Evolutionary conservation across 176 grass and related monocot genomes (phyloP), one percentile per base, ranked within the genome.

Genomic region (Ensete glaucum): DNA sequence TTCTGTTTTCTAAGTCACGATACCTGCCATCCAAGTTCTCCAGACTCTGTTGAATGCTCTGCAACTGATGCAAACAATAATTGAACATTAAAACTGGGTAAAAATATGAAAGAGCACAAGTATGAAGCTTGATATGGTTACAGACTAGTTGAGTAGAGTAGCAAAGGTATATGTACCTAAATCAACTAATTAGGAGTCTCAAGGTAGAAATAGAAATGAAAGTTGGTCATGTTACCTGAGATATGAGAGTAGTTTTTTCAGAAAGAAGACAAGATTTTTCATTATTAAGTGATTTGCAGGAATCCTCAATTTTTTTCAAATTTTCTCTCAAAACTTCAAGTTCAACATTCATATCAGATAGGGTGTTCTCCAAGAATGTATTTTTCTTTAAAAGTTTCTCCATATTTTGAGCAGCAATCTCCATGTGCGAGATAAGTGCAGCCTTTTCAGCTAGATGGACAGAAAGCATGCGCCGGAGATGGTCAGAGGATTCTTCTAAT

Each of bases 351-450:
- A 88, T 84, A 25, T 88, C 91, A 43, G 78, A 89, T 80, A 99
- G 73, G 17, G 89, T 81, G 73, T 87, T 94, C 81, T 91, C 95
- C 52, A 99, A 82, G 55, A 87, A 81, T 21, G 87, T 76, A 15
- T 94, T 99, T 77, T 88, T 85, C 69, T 63, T 78, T 14, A 85
- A 83, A 48, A 94, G 74, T 50, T 85, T 99, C 76, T 91, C 91
- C 74, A 99, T 91, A 22, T 89, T 88, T 81, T 85, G 78, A 76
- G 88, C 83, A 78, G 93, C 67, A 74, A 67, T 54, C 56, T 87
- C 81, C 43, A 91, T 85, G 54, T 89, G 86, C 2, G 85, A 69
- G 25, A 75, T 71, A 76, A 95, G 84, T 75, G 81, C 73, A 65
- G 55, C 68, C 78, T 67, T 85, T 85, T 94, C 91, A 8, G 86